A percentile compares a stretch with the other conserved stretches of the same genome.
Conservation (phyloP, 352 stramenopile species). For the Phytopythium montanum region DNA sequence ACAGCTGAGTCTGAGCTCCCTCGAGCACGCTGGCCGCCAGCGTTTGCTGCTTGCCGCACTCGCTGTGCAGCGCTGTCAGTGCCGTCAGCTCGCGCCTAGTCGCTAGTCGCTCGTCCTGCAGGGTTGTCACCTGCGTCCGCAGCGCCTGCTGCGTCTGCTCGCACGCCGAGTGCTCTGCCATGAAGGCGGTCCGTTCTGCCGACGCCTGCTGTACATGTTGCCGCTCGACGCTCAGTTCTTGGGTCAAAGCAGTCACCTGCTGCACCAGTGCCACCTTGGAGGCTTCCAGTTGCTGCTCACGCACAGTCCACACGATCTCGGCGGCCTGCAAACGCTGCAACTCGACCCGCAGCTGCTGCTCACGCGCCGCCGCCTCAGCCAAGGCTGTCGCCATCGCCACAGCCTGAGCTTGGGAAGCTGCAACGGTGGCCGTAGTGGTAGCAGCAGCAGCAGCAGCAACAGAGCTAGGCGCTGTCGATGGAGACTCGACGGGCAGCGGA, state of each 20-base stretch:
- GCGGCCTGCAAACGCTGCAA: background rate
- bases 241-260: background rate
- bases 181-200: background rate
- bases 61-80: constrained; percentile 17
- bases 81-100: constrained; percentile 14
- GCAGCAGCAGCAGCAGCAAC: background rate
- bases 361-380: constrained; percentile 2
- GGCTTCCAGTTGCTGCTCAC: constrained; percentile 6
- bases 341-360: constrained; percentile 10
- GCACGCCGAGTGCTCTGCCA: background rate
- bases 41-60: constrained; percentile 20
- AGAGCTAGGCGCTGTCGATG: background rate
- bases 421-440: no score
- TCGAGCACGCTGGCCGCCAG: constrained; percentile 27
- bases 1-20: constrained; percentile 19
- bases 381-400: background rate
- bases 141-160: constrained; percentile 18
- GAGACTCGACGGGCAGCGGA: background rate
- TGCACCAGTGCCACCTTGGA: constrained; percentile 1
- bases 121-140: constrained; percentile 12
- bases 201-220: background rate
- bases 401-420: background rate
- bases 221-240: constrained; percentile 11
- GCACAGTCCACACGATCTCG: background rate
- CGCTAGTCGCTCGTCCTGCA: constrained; percentile 12